Base-by-base conservation (phyloP, 768 basidiomycete species). In the Auricularia sp. region DNA sequence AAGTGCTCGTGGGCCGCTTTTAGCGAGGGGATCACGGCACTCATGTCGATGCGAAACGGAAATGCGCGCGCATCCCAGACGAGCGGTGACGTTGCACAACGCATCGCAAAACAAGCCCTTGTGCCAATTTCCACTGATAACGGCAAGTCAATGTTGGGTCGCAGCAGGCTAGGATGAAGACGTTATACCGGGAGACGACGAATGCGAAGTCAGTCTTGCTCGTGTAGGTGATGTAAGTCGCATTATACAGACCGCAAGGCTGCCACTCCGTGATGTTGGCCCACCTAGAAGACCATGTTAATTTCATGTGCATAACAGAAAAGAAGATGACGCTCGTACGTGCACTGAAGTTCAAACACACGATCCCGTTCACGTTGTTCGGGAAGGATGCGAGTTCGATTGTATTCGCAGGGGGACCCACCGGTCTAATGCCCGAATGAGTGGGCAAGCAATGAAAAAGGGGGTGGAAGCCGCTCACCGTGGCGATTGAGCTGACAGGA, bases 71-170 rank as follows among this genome's bases (percentile, higher is more conserved):
- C 47, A 16, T 16, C 18, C 47, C 47, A 51, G 10, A 21, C 14
- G 5, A 18, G 14, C 16, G 21, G 47, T 51, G 47, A 51, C 47
- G 47, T 77, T 74, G 18, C 79, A 67, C 3, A 77, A 71, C 11
- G 86, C 79, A 71, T 94, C 91, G 69, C 93, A 94, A 70, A 93
- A 94, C 0, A 85, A 72, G 7, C 88, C 89, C 16, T 83, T 72
- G 18, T 74, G 79, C 70, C 93, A 96, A 72, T 93, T 89, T 42
- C 83, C 86, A 44, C 88, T 88, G 69, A 35, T 62, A 23, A 6
- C 29, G 7, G 23, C 23, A 5, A 12, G 47, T 59, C 7, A 59
- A 23, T 23, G 3, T 8, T 6, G 3, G 56, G 34, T 14, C 21
- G 60, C 11, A 18, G n/a, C 34, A 34, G 18, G 16, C 59, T 8